Evolutionary conservation across 345 rosid species (phyloP).

Genomic region (Syzygium oleosum): DNA sequence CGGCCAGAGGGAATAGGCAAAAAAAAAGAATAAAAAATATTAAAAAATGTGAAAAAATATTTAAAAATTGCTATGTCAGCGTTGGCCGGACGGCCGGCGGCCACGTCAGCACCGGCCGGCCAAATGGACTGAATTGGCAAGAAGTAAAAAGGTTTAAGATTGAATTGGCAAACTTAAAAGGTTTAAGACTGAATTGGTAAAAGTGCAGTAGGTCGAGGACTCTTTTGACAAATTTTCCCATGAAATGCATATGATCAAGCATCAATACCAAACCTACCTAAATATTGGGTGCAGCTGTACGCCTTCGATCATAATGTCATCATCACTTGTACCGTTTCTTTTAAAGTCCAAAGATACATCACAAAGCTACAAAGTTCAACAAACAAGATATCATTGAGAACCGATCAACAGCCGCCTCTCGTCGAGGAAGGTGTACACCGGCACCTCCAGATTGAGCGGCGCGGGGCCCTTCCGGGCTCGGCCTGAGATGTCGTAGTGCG

Average conservation of each 20-base stretch:
- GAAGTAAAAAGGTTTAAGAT: too few relatives aligned
- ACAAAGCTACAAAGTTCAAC: neutral
- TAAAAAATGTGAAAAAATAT: too few relatives aligned
- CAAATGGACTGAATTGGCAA: too few relatives aligned
- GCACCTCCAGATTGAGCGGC: neutral
- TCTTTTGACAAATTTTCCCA: too few relatives aligned
- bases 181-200: too few relatives aligned
- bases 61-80: too few relatives aligned
- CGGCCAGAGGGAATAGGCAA: too few relatives aligned
- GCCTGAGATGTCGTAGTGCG: neutral
- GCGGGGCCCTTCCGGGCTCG: neutral
- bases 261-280: neutral
- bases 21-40: too few relatives aligned
- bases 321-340: neutral
- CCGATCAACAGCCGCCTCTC: neutral
- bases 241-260: neutral
- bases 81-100: too few relatives aligned
- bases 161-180: too few relatives aligned
- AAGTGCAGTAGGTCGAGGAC: too few relatives aligned
- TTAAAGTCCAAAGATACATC: neutral
- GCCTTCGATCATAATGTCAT: neutral
- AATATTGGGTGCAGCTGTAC: neutral
- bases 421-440: neutral
- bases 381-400: neutral
- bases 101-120: too few relatives aligned